Conservation (phyloP, 441 rosid genomes). For the Eutrema salsugineum region DNA sequence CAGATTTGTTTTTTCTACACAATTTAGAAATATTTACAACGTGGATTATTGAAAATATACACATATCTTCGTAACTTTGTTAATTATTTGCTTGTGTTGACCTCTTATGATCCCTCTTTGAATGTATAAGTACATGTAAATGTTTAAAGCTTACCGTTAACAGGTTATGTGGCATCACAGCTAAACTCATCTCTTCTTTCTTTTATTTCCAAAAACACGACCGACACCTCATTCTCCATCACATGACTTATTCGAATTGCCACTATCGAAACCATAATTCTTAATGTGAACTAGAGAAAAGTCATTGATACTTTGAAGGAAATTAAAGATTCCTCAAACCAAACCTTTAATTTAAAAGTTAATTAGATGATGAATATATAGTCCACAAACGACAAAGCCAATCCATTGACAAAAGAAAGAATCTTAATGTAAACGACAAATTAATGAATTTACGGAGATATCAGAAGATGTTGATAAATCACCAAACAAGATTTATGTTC, state of each 20-base stretch:
- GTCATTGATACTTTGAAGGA: background rate
- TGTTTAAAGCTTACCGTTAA: too few species aligned
- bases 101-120: background rate
- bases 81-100: background rate
- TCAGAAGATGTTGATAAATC: constrained; percentile 28
- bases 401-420: constrained; percentile 31
- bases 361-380: background rate
- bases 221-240: background rate
- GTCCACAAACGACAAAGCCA: constrained; percentile 29
- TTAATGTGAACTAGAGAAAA: constrained; percentile 19
- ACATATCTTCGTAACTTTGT: background rate
- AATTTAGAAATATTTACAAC: too few species aligned
- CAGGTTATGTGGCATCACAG: background rate
- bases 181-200: background rate
- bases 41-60: too few species aligned
- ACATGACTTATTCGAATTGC: background rate
- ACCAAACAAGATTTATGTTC: constrained; percentile 22
- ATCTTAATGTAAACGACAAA: constrained; percentile 25
- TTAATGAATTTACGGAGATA: constrained; percentile 25
- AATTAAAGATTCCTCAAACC: constrained; percentile 20
- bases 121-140: background rate
- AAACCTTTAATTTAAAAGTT: constrained; percentile 10
- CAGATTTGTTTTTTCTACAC: too few species aligned
- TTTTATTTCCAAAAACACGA: background rate
- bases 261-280: background rate